phyloP scores from a whole-genome alignment of 2,329 filamentous ascomycete genomes.

The Mycosphaerella arachidis region DNA sequence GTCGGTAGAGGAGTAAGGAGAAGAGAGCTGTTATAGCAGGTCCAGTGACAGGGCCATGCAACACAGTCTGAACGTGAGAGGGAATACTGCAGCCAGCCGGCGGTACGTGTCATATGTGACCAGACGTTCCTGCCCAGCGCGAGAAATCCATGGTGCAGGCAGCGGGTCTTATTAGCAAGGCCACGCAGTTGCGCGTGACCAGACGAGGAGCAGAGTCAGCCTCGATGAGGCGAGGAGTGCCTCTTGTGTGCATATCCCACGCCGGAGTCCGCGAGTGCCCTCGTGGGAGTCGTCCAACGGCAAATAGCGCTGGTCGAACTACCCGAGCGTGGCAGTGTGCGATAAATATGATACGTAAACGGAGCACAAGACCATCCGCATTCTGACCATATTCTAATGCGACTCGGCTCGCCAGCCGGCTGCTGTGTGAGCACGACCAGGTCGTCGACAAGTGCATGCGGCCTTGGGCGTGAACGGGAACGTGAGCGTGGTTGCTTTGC shows the following conservation, averaged over 20 bases:
- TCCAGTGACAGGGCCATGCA: slow-evolving; percentile 7
- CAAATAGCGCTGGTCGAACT: neutral
- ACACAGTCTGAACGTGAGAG: slow-evolving; percentile 9
- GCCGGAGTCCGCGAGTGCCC: neutral
- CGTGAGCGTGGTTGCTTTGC: neutral
- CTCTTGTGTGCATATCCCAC: slow-evolving; percentile 11
- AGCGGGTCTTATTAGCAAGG: slow-evolving; percentile 15
- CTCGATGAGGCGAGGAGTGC: slow-evolving; percentile 1
- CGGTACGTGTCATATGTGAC: slow-evolving; percentile 14
- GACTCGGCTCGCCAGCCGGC: no score
- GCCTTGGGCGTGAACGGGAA: neutral
- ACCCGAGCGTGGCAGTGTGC: neutral
- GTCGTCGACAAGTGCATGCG: neutral
- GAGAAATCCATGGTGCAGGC: slow-evolving; percentile 12
- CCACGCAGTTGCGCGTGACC: slow-evolving; percentile 13
- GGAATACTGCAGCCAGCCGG: slow-evolving; percentile 9
- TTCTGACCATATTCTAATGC: no score
- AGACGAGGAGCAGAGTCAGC: slow-evolving; percentile 13
- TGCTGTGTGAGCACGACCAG: neutral
- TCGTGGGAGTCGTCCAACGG: slow-evolving; percentile 1
- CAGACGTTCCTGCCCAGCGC: slow-evolving; percentile 10
- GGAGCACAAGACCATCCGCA: neutral
- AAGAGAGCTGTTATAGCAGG: neutral
- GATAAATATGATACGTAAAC: neutral
- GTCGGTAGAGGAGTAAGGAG: neutral